phyloP scores from a whole-genome alignment of 1,284 basidiomycete genomes.

The Gymnopus androsaceus region DNA sequence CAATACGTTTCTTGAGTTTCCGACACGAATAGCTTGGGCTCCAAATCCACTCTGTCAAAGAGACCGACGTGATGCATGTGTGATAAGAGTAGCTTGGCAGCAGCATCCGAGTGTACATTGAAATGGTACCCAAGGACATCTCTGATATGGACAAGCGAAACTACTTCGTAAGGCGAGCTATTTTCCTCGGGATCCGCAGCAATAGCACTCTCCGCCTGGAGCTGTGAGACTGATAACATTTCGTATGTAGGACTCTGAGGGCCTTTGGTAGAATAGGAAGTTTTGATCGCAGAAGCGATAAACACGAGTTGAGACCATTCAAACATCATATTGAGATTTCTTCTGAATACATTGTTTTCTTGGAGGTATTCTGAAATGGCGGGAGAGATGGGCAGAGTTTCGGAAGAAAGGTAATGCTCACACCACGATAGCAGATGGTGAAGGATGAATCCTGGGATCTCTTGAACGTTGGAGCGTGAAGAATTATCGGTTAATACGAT shows the following conservation, averaged over 20 bases:
- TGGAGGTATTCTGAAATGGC: constrained; percentile 55
- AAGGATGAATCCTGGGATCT: constrained; percentile 65
- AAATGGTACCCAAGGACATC: constrained; percentile 66
- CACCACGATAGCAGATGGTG: constrained; percentile 54
- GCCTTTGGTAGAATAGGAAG: constrained; percentile 36
- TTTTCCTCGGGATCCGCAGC: constrained; percentile 30
- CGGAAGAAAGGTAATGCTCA: constrained; percentile 49
- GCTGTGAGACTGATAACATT: constrained; percentile 45
- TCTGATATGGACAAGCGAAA: constrained; percentile 59
- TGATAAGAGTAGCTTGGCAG: constrained; percentile 54
- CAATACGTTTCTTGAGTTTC: constrained; percentile 40
- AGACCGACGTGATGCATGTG: constrained; percentile 66
- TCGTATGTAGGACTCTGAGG: constrained; percentile 36
- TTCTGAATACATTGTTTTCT: constrained; percentile 41
- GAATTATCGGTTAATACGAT: constrained; percentile 43
- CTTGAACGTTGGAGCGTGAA: constrained; percentile 39
- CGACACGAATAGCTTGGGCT: constrained; percentile 36
- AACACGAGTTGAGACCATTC: constrained; percentile 67
- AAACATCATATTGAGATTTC: constrained; percentile 58
- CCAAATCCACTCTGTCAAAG: constrained; percentile 48
- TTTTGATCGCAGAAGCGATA: constrained; percentile 57
- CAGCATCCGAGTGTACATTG: constrained; percentile 51
- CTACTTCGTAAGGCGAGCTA: constrained; percentile 57
- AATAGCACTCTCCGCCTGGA: constrained; percentile 23
- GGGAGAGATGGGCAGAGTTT: constrained; percentile 41